A percentile compares a stretch with the other conserved stretches of the same genome.
Conservation (phyloP, 1,139 yeast species). For the Blastobotrys buckinghamii region DNA sequence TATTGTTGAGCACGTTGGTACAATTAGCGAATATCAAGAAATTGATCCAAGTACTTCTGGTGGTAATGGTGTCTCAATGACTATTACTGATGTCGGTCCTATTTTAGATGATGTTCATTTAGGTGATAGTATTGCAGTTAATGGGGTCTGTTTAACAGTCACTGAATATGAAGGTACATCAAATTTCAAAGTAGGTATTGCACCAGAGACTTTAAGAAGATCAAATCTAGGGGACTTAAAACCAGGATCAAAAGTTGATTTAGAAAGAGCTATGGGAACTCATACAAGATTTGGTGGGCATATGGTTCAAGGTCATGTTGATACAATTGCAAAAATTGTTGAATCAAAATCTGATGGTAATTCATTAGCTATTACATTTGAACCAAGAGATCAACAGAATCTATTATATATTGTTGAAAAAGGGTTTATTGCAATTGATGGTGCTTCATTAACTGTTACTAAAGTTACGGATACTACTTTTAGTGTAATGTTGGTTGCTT, state of each 20-base stretch:
- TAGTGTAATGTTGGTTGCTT: slow-evolving; percentile 84
- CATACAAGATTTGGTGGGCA: slow-evolving; percentile 94
- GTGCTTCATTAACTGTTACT: slow-evolving; percentile 89
- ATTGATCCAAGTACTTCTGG: slow-evolving; percentile 56
- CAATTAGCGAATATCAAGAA: slow-evolving; percentile 43
- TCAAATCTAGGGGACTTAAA: slow-evolving; percentile 63
- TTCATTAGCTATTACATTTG: slow-evolving; percentile 70
- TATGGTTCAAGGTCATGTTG: slow-evolving; percentile 96
- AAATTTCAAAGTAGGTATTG: slow-evolving; percentile 79
- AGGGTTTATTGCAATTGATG: slow-evolving; percentile 89
- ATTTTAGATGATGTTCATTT: slow-evolving; percentile 76
- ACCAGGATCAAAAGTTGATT: slow-evolving; percentile 61
- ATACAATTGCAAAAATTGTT: slow-evolving; percentile 70
- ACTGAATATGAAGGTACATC: slow-evolving; percentile 53
- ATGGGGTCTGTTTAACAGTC: slow-evolving; percentile 92
- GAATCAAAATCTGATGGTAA: slow-evolving; percentile 59
- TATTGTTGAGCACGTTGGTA: slow-evolving; percentile 79
- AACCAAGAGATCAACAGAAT: slow-evolving; percentile 56
- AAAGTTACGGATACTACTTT: slow-evolving; percentile 63
- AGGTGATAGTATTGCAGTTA: slow-evolving; percentile 89
- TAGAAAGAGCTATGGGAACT: slow-evolving; percentile 83
- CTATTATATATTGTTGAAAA: slow-evolving; percentile 82
- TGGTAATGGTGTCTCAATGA: slow-evolving; percentile 72
- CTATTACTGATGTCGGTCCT: slow-evolving; percentile 54
- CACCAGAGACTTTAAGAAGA: slow-evolving; percentile 86